Evolutionary conservation across 441 rosid genomes (phyloP).

Genomic region (Daphne laureola): DNA sequence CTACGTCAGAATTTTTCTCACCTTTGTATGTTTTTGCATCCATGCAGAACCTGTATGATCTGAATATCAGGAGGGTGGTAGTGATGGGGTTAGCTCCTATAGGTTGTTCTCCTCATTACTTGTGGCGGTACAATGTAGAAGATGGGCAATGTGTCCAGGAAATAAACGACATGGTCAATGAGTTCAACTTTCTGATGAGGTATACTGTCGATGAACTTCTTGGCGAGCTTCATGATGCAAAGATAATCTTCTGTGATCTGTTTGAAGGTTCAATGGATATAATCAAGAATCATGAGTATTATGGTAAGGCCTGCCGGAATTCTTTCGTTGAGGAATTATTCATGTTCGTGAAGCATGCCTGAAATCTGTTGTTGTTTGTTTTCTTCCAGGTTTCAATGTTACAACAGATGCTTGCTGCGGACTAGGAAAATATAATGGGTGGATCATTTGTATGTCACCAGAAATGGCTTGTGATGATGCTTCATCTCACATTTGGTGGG

Average conservation of each 20-base stretch:
- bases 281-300: constrained; percentile 45
- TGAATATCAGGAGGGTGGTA: constrained; percentile 51
- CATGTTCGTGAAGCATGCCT: not conserved
- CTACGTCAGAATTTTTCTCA: not conserved
- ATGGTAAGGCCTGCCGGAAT: constrained; percentile 35
- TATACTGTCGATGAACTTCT: constrained; percentile 50
- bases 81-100: constrained; percentile 59
- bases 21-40: constrained; percentile 2
- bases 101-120: constrained; percentile 12
- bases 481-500: constrained; percentile 78
- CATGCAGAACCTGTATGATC: constrained; percentile 57
- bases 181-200: constrained; percentile 77
- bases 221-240: constrained; percentile 42
- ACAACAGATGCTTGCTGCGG: constrained; percentile 87
- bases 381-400: constrained; percentile 51
- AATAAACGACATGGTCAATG: constrained; percentile 67
- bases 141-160: constrained; percentile 71
- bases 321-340: not conserved
- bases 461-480: constrained; percentile 79
- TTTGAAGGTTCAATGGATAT: constrained; percentile 77
- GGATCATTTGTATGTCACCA: constrained; percentile 70
- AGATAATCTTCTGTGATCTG: constrained; percentile 70
- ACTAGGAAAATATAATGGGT: constrained; percentile 68
- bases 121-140: constrained; percentile 44
- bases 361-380: not conserved